phyloP scores from a whole-genome alignment of 2,329 filamentous ascomycete genomes.

The Colletotrichum tropicale region DNA sequence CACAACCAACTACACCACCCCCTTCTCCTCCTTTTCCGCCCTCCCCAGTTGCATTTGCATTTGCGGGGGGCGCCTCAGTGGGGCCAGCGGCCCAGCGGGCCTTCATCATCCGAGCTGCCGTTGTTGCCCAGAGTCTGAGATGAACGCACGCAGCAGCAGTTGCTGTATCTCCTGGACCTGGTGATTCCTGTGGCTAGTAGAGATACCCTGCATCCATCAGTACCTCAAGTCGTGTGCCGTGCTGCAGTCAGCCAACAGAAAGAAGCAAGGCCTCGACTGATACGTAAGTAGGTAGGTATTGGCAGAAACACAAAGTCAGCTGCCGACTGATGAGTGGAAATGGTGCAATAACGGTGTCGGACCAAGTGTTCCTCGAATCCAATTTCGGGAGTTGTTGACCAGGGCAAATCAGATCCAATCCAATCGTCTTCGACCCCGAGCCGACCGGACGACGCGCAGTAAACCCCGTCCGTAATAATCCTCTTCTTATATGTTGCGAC shows the following conservation, averaged over 20 bases:
- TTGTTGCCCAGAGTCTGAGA: neutral
- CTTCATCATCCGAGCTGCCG: slow-evolving; percentile 23
- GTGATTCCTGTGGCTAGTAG: neutral
- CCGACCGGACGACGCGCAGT: neutral
- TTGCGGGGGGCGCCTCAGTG: slow-evolving; percentile 19
- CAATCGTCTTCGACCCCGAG: neutral
- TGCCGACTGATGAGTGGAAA: neutral
- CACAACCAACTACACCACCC: neutral
- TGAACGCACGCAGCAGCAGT: neutral
- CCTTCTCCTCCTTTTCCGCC: neutral
- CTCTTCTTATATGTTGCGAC: neutral
- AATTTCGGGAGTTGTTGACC: neutral
- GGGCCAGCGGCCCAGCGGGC: slow-evolving; percentile 23
- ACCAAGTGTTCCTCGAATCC: neutral
- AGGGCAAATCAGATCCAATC: neutral
- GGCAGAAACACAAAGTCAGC: neutral
- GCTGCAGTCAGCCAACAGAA: neutral
- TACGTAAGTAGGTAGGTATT: neutral
- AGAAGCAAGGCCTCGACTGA: neutral
- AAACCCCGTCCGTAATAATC: neutral
- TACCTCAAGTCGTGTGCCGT: neutral
- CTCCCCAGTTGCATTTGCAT: neutral
- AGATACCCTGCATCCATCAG: neutral
- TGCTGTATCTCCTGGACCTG: neutral
- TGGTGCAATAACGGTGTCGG: neutral